Conservation (phyloP, 139 green algal species). For the Ostreobium quekettii region DNA sequence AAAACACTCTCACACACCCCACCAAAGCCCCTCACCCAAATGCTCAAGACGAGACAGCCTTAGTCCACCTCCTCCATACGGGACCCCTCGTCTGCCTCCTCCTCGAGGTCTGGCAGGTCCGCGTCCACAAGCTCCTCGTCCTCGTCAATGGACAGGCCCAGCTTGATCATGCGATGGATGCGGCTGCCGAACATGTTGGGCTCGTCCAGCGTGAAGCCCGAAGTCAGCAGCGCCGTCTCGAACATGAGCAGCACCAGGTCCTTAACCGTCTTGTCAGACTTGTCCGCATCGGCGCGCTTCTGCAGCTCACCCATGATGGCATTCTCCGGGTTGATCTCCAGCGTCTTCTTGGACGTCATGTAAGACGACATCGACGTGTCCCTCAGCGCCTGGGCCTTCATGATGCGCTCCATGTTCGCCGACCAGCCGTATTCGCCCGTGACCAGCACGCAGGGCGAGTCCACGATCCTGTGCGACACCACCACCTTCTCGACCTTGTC, state of each 20-base stretch:
- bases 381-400: constrained; percentile 97
- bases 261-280: constrained; percentile 98
- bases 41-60: constrained; percentile 9
- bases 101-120: constrained; percentile 89
- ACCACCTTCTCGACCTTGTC: constrained; percentile 85
- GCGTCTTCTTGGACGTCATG: constrained; percentile 98
- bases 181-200: constrained; percentile 91
- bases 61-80: constrained; percentile 97
- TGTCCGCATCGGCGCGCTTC: constrained; percentile 84
- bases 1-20: too few species aligned
- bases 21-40: too few species aligned
- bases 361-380: constrained; percentile 94
- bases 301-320: constrained; percentile 89
- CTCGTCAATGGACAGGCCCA: constrained; percentile 96
- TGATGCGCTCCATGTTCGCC: constrained; percentile 99
- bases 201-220: constrained; percentile 96
- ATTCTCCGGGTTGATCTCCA: constrained; percentile 99
- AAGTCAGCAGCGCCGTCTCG: constrained; percentile 94
- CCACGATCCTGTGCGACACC: constrained; percentile 95
- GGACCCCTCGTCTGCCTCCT: constrained; percentile 85
- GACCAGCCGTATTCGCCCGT: constrained; percentile 99
- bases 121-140: constrained; percentile 61
- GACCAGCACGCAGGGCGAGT: constrained; percentile 98
- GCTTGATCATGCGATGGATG: constrained; percentile 99
- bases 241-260: constrained; percentile 97